Conservation (phyloP, 441 rosid genomes). For the Isatis lusitanica region DNA sequence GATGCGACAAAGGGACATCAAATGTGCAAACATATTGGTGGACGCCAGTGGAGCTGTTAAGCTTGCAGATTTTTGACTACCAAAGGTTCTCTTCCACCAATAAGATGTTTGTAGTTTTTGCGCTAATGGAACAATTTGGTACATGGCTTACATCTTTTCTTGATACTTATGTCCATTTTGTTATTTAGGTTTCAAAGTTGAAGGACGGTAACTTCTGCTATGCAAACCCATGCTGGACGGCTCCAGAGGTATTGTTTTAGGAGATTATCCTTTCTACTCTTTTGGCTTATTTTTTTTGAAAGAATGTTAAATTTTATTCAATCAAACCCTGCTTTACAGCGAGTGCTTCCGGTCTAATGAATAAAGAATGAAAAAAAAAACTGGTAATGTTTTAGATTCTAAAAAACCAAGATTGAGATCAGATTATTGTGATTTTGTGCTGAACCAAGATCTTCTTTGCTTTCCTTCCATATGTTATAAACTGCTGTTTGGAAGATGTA, state of each 20-base stretch:
- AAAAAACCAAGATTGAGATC: too few species aligned
- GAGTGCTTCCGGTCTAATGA: too few species aligned
- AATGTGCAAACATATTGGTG: slow-evolving; percentile 92
- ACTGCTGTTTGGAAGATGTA: too few species aligned
- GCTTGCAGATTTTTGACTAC: slow-evolving; percentile 97
- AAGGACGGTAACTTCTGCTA: slow-evolving; percentile 88
- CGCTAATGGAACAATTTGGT: not conserved
- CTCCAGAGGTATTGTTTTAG: slow-evolving; percentile 75
- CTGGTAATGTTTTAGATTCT: too few species aligned
- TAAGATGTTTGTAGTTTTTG: slow-evolving; percentile 6
- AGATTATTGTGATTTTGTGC: too few species aligned
- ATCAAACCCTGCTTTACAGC: too few species aligned
- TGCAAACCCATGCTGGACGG: slow-evolving; percentile 98
- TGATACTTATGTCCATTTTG: slow-evolving; percentile 3
- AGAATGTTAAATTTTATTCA: too few species aligned
- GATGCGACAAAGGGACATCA: slow-evolving; percentile 69
- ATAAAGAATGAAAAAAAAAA: too few species aligned
- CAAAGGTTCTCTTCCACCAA: slow-evolving; percentile 61
- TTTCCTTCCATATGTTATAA: too few species aligned
- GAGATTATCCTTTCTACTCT: not conserved
- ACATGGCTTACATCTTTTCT: not conserved
- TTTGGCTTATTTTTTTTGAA: too few species aligned
- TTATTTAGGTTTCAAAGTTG: slow-evolving; percentile 71
- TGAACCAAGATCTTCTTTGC: too few species aligned
- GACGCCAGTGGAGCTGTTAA: slow-evolving; percentile 83